A percentile compares a stretch with the other conserved stretches of the same genome.
phyloP scores from a whole-genome alignment of 805 yeast genomes.

The Lachancea fermentati region DNA sequence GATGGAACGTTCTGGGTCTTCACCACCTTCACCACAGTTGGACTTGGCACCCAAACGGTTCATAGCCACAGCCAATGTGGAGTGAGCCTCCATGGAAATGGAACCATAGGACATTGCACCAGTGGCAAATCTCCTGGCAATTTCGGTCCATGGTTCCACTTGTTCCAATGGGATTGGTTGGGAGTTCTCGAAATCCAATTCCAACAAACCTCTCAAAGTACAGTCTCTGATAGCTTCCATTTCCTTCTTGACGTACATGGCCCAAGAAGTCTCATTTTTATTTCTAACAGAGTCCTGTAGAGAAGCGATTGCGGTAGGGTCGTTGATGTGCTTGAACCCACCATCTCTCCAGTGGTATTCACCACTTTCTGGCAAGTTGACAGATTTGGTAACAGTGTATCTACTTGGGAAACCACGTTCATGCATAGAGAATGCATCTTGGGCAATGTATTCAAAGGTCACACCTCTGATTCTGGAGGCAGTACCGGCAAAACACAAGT shows the following conservation, averaged over 20 bases:
- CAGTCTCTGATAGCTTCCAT: conserved; percentile 87
- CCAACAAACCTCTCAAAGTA: conserved; percentile 89
- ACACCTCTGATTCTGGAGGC: conserved; percentile 96
- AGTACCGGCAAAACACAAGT: conserved; percentile 93
- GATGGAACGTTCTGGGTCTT: conserved; percentile 84
- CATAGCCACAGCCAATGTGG: conserved; percentile 97
- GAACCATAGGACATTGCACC: conserved; percentile 99
- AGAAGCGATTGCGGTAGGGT: conserved; percentile 90
- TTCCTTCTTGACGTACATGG: conserved; percentile 82
- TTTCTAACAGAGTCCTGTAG: conserved; percentile 98
- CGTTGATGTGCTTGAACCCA: conserved; percentile 92
- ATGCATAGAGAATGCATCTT: conserved; percentile 91
- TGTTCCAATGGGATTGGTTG: conserved; percentile 88
- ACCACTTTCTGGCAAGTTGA: conserved; percentile 83
- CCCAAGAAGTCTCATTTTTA: conserved; percentile 91
- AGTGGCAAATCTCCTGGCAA: conserved; percentile 94
- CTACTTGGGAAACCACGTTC: conserved; percentile 87
- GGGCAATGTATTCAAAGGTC: conserved; percentile 92
- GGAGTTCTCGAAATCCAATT: conserved; percentile 72
- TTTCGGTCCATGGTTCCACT: conserved; percentile 99
- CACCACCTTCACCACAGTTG: conserved; percentile 99
- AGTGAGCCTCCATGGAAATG: conserved; percentile 96
- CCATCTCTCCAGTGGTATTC: conserved; percentile 99
- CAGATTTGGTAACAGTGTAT: conserved; percentile 60
- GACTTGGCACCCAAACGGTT: conserved; percentile 96